Conservation (phyloP, 495 filamentous ascomycete species). For the Hypoxylon lenormandii region DNA sequence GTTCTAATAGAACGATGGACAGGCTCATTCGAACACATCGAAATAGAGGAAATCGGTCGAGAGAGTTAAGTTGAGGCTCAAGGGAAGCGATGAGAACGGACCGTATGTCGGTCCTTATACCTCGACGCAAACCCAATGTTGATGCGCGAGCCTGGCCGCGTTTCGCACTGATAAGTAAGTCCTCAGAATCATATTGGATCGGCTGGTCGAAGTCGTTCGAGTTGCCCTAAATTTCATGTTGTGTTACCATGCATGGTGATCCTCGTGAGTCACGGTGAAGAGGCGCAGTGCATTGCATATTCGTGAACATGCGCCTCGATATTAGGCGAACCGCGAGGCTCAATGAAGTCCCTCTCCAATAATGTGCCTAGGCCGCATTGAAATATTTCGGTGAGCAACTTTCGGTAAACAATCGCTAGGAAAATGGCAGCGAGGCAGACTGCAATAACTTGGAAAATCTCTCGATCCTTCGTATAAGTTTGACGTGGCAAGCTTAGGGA, state of each 20-base stretch:
- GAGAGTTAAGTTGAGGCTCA: neutral
- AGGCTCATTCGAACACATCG: slow-evolving; percentile 22
- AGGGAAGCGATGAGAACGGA: neutral
- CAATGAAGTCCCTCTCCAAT: slow-evolving; percentile 26
- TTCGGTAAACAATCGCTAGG: slow-evolving; percentile 19
- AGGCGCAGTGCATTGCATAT: slow-evolving; percentile 33
- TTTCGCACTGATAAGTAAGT: neutral
- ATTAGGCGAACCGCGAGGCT: slow-evolving; percentile 36
- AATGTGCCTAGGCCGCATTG: neutral
- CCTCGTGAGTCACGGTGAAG: slow-evolving; percentile 19
- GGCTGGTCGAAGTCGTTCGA: neutral
- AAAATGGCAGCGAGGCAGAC: slow-evolving; percentile 3
- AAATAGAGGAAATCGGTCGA: neutral
- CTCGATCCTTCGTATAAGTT: neutral
- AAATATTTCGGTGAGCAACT: slow-evolving; percentile 25
- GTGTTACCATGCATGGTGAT: slow-evolving; percentile 22
- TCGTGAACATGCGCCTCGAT: slow-evolving; percentile 4
- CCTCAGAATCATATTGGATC: slow-evolving; percentile 1
- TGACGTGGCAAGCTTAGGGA: neutral
- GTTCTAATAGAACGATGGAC: slow-evolving; percentile 13
- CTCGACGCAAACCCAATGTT: neutral
- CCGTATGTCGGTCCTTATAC: too few species aligned
- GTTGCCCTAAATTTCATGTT: slow-evolving; percentile 7
- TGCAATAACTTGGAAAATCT: slow-evolving; percentile 1
- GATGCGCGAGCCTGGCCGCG: neutral